phyloP scores from a whole-genome alignment of 2,329 filamentous ascomycete species.

The Torrubiella hemipterigena region DNA sequence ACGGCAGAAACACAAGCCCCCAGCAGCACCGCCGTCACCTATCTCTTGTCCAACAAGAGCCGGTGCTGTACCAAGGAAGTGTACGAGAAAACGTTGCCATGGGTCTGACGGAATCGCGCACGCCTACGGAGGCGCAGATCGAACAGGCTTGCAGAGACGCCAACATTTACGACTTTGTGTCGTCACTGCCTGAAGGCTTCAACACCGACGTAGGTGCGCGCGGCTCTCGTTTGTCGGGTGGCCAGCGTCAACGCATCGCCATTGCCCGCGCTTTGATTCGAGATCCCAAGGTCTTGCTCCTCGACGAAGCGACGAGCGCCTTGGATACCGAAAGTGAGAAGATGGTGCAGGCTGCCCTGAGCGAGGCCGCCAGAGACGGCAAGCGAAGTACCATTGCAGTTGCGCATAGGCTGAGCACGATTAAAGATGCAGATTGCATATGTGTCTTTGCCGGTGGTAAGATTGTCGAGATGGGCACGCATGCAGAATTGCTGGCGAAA shows the following conservation, averaged over 20 bases:
- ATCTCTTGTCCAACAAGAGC: constrained; percentile 46
- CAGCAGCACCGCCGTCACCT: constrained; percentile 39
- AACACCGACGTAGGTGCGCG: constrained; percentile 78
- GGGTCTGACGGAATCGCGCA: constrained; percentile 16
- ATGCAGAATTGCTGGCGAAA: constrained; percentile 38
- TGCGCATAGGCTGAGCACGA: constrained; percentile 80
- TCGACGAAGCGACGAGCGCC: constrained; percentile 87
- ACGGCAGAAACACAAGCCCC: constrained; percentile 28
- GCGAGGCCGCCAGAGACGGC: constrained; percentile 60
- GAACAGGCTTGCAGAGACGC: constrained; percentile 32
- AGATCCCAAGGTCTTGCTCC: constrained; percentile 81
- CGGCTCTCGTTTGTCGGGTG: constrained; percentile 77
- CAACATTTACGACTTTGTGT: constrained; percentile 40
- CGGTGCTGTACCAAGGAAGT: constrained; percentile 63
- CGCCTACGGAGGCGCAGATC: constrained; percentile 19
- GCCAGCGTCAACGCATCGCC: constrained; percentile 86
- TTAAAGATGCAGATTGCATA: constrained; percentile 58
- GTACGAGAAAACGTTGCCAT: constrained; percentile 72
- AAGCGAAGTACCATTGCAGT: constrained; percentile 92
- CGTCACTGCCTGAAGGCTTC: constrained; percentile 83
- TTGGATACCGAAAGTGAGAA: constrained; percentile 93
- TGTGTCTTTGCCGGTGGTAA: constrained; percentile 46
- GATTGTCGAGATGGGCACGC: constrained; percentile 45
- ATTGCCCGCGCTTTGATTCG: constrained; percentile 84
- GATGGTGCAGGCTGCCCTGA: constrained; percentile 76